Evolutionary conservation across 108 stramenopile species (phyloP), one percentile per base, ranked within the genome.

Genomic region (Nitzschia sp.): DNA sequence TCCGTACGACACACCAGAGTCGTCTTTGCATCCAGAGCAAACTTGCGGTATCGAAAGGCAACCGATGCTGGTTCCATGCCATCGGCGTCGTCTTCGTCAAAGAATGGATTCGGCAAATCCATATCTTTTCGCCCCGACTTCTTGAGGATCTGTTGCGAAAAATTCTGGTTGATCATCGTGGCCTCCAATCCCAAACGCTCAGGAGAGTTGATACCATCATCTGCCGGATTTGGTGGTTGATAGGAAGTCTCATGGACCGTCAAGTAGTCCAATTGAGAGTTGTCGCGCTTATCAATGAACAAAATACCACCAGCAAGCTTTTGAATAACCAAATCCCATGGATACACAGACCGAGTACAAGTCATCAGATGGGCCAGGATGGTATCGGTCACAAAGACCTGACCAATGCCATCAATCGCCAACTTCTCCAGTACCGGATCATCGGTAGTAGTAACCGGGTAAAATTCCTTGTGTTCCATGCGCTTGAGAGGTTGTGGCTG

Each of bases 201-300:
- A 19, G 97, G 95, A 17, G 84, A 85, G 83, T 98, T 98, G 76
- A 95, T 87, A 38, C 86, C 81, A 53, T 89, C 91, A 19, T 92
- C 79, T 33, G 74, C 65, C 0, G 74, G 70, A 18, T 70, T 74
- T 13, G 93, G 94, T 13, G 94, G 88, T 30, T 80, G 73, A 77
- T 93, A 90, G 36, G 93, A 71, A 18, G 96, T 97, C 72, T 97
- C 96, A 48, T 79, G 76, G 21, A 98, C 95, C 0, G 97, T 97
- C 42, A 98, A 88, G 64, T 93, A 95, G 82, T 98, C 97, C 70
- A 98, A 89, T 61, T 89, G 91, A 48, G 81, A 78, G 63, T 88
- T 90, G 69, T 99, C 98, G 17, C 98, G 89, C 80, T 97, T 98
- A 76, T 99, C 97, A 74, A 99, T 89, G 77, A 99, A 97, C 30